Evolutionary conservation across 768 basidiomycete species (phyloP).

Genomic region (Hygrophorus russula): DNA sequence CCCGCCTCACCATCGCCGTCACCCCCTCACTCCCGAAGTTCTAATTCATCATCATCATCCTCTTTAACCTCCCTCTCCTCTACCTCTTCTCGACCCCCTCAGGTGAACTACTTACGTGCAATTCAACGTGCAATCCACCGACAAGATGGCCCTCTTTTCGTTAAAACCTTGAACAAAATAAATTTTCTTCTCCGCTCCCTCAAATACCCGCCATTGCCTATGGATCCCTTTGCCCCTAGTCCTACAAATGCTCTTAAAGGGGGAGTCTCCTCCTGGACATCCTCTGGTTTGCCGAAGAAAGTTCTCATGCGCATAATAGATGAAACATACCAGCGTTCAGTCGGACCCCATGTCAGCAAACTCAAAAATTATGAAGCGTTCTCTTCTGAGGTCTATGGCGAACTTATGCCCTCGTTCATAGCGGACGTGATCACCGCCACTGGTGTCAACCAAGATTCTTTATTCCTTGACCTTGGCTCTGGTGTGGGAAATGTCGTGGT

Average conservation of each 20-base stretch:
- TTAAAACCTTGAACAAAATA: conserved; percentile 47
- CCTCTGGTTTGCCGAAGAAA: conserved; percentile 45
- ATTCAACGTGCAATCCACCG: conserved; percentile 61
- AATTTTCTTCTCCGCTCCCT: conserved; percentile 50
- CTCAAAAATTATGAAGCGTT: conserved; percentile 77
- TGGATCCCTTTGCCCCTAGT: conserved; percentile 34
- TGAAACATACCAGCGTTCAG: conserved; percentile 87
- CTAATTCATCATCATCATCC: conserved; percentile 20
- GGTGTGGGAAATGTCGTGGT: conserved; percentile 81
- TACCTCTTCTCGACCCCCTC: conserved; percentile 14
- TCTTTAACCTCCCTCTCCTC: conserved; percentile 19
- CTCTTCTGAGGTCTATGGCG: conserved; percentile 82
- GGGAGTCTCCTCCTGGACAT: conserved; percentile 37
- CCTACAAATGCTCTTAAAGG: conserved; percentile 39
- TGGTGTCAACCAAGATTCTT: conserved; percentile 42
- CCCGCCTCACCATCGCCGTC: conserved; percentile 25
- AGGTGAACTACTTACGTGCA: conserved; percentile 37
- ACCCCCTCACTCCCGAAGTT: conserved; percentile 15
- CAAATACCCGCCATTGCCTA: conserved; percentile 54
- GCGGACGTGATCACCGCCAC: conserved; percentile 57
- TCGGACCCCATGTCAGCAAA: conserved; percentile 79
- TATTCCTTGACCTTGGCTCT: conserved; percentile 78
- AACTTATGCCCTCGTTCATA: conserved; percentile 75
- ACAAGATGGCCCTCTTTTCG: conserved; percentile 63
- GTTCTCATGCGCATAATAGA: conserved; percentile 72